Conservation (phyloP, 257 asterid species). For the Schizonepeta tenuifolia region DNA sequence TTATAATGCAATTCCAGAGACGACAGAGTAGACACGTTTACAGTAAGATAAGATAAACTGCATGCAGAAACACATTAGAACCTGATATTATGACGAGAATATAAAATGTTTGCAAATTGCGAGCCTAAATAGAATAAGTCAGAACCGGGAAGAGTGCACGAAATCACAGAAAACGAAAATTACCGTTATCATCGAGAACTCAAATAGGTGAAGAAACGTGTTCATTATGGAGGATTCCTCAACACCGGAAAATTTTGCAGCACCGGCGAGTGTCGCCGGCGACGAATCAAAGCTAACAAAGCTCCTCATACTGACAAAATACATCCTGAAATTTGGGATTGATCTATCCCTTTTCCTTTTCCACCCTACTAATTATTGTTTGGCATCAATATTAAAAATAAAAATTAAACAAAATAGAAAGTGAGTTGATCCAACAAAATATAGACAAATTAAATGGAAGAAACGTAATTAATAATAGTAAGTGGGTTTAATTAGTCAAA, state of each 20-base stretch:
- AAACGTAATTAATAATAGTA: no score
- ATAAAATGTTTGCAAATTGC: not conserved
- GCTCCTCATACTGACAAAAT: not conserved
- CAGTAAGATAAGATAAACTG: no score
- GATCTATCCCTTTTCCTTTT: no score
- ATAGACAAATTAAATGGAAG: no score
- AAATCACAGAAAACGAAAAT: not conserved
- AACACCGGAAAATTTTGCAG: not conserved
- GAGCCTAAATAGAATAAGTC: not conserved
- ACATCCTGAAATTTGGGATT: not conserved
- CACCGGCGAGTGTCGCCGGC: not conserved
- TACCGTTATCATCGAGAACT: slow-evolving; percentile 11
- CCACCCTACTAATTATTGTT: no score
- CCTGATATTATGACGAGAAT: not conserved
- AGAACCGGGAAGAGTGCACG: not conserved
- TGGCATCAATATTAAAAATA: no score
- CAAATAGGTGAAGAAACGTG: not conserved
- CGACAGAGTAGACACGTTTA: no score
- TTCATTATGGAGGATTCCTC: not conserved
- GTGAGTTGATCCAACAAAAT: no score
- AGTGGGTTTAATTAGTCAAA: no score
- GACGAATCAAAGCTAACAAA: not conserved
- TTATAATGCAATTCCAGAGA: no score
- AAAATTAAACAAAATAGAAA: no score
- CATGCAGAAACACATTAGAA: not conserved